These are phyloP conservation scores for Dothiorella sarmentorum DNA, from an alignment of 2,329 filamentous ascomycete species.

Conservation along the genomic window DNA sequence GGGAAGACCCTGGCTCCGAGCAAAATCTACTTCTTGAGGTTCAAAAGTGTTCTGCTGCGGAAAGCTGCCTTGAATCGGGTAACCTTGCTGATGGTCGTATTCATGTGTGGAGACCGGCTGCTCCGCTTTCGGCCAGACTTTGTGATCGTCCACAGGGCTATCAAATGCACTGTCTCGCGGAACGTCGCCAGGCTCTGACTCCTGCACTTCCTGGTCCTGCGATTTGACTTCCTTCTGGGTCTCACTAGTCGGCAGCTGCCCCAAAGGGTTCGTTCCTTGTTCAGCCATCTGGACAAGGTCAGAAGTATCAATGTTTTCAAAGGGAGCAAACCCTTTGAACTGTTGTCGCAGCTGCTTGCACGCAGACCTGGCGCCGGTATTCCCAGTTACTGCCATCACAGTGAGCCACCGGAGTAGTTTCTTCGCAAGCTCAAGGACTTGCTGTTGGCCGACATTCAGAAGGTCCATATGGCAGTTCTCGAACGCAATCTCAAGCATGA, in stretches of 20 bases:
- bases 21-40: neutral
- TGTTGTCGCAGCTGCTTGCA: conserved; percentile 4
- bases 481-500: conserved; percentile 37
- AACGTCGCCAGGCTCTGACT: neutral
- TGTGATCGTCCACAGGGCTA: neutral
- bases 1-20: too few species aligned
- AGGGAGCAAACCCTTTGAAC: conserved; percentile 1
- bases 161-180: too few species aligned
- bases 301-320: neutral
- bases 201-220: neutral
- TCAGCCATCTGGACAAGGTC: conserved; percentile 7
- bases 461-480: conserved; percentile 26
- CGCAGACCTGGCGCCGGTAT: neutral
- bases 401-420: conserved; percentile 35
- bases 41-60: neutral
- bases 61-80: too few species aligned
- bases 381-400: conserved; percentile 26
- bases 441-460: conserved; percentile 21
- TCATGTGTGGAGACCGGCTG: neutral
- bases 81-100: neutral
- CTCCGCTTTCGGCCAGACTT: neutral
- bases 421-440: conserved; percentile 27
- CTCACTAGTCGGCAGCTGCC: neutral
- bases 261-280: neutral
- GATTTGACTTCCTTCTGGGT: neutral